Evolutionary conservation across 1,284 basidiomycete species (phyloP), one percentile per base, ranked within the genome.

Genomic region (Afroboletus lepidellus): DNA sequence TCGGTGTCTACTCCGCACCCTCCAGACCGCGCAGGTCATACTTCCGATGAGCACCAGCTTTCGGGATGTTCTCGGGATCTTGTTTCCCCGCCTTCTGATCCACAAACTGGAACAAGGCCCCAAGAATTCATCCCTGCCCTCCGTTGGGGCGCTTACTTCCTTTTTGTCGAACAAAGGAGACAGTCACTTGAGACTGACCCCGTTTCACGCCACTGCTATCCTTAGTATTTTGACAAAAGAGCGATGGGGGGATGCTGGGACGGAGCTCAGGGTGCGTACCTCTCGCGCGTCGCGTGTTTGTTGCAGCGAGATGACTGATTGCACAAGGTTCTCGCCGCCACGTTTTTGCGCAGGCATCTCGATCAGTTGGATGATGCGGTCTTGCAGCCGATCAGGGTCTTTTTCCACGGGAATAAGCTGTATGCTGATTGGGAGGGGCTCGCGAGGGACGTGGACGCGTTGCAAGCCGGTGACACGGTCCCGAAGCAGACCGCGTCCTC

Each of bases 1-100:
- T 5, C 67, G 72, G 24, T 68, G 74, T 13, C 57, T 83, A 21
- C 59, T 72, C 41, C 72, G 72, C 23, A 59, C 79, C 3, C 58
- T 79, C 12, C 57, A 60, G n/a, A 59, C 63, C 29, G 59, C 66
- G n/a, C 59, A 63, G 36, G 33, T 57, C 4, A n/a, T 66, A 3
- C 54, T 67, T 23, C 49, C 59, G 13, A 52, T 55, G 39, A 51
- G 49, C 37, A 33, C 54, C 25, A 56, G 56, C 24, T 63, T 66
- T 53, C 62, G 56, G 27, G 53, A 57, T 38, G 60, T 59, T 15
- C 64, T 71, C 44, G 63, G 63, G 41, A 55, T 39, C 50, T 52
- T 66, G 56, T 64, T 69, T 48, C 60, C 69, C 27, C 68, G 66
- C 18, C 53, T 76, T 27, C 41, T 77, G 38, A 54, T 74, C 18